A percentile compares a stretch with the other conserved stretches of the same genome.
Conservation (phyloP, 495 filamentous ascomycete species). For the Annulohypoxylon bovei region DNA sequence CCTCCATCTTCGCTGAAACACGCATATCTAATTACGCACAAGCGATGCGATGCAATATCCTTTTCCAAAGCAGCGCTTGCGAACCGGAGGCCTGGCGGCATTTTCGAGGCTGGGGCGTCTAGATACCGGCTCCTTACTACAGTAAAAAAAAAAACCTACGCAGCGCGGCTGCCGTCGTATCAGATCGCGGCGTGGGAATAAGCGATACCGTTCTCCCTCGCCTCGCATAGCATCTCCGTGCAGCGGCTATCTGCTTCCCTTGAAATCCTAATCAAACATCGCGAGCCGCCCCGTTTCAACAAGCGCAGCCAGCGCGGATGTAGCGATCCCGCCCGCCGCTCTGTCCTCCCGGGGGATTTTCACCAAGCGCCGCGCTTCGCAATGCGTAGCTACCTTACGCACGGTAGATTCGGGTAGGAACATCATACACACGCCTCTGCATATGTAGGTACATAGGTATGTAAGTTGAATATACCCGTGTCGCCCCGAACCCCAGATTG, state of each 20-base stretch:
- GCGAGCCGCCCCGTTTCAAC: constrained; percentile 38
- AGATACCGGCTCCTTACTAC: constrained; percentile 5
- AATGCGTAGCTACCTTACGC: neutral
- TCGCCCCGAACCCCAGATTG: constrained; percentile 24
- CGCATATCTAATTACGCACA: neutral
- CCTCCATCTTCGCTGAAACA: constrained; percentile 9
- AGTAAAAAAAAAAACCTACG: too few species aligned
- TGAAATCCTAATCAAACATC: constrained; percentile 1
- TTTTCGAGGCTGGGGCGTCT: constrained; percentile 35
- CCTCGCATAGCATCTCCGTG: neutral
- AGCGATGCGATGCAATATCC: neutral
- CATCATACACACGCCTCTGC: neutral
- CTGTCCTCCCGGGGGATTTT: neutral
- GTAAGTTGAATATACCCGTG: neutral
- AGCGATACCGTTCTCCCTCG: neutral
- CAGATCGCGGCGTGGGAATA: constrained; percentile 1
- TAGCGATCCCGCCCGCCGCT: neutral
- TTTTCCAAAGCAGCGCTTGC: constrained; percentile 7
- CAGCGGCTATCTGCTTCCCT: constrained; percentile 14
- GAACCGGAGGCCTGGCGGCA: constrained; percentile 37
- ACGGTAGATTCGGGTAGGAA: neutral
- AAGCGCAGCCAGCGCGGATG: constrained; percentile 23
- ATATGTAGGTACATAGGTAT: too few species aligned
- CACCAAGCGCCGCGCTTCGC: constrained; percentile 27
- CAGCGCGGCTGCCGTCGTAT: constrained; percentile 38